Percentiles rank a stretch among this genome's conserved stretches.
Evolutionary conservation across 2,329 filamentous ascomycete species (phyloP).

Genomic region (Alternaria tenuissima): DNA sequence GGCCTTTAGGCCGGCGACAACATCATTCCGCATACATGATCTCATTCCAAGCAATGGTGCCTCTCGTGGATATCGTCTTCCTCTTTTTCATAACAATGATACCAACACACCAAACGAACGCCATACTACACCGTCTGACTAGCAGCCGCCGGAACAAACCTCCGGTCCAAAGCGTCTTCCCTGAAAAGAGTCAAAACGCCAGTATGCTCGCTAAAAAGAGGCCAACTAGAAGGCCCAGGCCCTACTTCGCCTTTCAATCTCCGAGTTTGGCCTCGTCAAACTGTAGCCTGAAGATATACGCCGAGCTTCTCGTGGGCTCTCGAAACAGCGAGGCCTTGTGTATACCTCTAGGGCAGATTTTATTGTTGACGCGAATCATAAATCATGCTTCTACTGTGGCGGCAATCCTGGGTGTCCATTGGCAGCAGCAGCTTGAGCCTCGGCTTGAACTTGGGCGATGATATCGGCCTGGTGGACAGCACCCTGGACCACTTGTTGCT

Average conservation of each 20-base stretch:
- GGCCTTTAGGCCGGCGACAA: conserved; percentile 9
- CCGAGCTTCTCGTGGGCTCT: not conserved
- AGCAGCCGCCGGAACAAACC: conserved; percentile 24
- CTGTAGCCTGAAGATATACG: not conserved
- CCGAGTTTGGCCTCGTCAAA: not conserved
- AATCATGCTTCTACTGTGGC: conserved; percentile 24
- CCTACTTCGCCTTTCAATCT: not conserved
- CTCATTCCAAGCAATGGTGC: conserved; percentile 24
- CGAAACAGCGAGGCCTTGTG: not conserved
- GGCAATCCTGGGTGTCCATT: conserved; percentile 31
- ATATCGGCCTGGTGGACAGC: conserved; percentile 77
- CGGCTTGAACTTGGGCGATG: conserved; percentile 49
- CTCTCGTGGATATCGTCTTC: conserved; percentile 30
- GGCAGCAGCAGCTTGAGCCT: conserved; percentile 32
- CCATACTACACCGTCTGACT: conserved; percentile 16
- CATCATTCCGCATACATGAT: conserved; percentile 16
- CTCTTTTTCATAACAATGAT: conserved; percentile 21
- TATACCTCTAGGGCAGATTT: not conserved
- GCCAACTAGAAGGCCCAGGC: not conserved
- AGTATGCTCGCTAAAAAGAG: conserved; percentile 45
- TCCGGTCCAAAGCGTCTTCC: conserved; percentile 23
- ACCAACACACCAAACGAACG: conserved; percentile 24
- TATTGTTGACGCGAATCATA: not conserved
- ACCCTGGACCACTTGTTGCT: conserved; percentile 80
- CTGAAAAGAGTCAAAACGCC: conserved; percentile 35